Conservation (phyloP, 768 basidiomycete species). For the Lentinula raphanica region DNA sequence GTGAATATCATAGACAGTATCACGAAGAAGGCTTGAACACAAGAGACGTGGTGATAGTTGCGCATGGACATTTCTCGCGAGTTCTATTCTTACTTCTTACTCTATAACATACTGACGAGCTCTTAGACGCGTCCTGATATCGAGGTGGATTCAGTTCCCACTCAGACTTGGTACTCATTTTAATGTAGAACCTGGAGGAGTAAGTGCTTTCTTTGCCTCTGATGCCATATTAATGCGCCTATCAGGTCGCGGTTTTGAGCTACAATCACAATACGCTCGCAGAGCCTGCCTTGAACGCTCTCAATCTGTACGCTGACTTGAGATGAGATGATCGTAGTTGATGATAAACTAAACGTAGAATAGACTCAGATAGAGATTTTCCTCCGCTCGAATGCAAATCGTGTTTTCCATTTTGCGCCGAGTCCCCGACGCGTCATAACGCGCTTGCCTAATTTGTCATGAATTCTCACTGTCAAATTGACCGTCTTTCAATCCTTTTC, state of each 20-base stretch:
- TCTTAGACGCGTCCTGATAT: conserved; percentile 60
- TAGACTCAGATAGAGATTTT: neutral
- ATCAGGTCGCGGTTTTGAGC: conserved; percentile 68
- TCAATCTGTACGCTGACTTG: conserved; percentile 59
- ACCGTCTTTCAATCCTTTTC: neutral
- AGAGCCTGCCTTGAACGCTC: conserved; percentile 71
- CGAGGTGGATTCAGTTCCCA: conserved; percentile 77
- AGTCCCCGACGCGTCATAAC: conserved; percentile 4
- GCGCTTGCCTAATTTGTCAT: neutral
- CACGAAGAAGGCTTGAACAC: conserved; percentile 60
- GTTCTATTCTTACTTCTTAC: conserved; percentile 10
- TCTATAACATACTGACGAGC: conserved; percentile 42
- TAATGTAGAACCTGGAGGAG: conserved; percentile 80
- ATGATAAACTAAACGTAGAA: too few relatives aligned
- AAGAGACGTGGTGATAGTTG: conserved; percentile 83
- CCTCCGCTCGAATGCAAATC: neutral
- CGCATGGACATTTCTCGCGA: conserved; percentile 60
- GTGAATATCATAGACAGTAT: conserved; percentile 67
- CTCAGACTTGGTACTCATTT: conserved; percentile 65
- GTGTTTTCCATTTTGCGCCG: neutral
- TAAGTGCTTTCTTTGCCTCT: conserved; percentile 27
- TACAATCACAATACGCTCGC: conserved; percentile 79
- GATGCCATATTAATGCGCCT: neutral
- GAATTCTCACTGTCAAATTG: neutral
- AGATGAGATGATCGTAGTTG: conserved; percentile 19